These are phyloP conservation scores for Triticum dicoccoides DNA, from an alignment of 176 grass and related monocot species.

Conservation along the genomic window DNA sequence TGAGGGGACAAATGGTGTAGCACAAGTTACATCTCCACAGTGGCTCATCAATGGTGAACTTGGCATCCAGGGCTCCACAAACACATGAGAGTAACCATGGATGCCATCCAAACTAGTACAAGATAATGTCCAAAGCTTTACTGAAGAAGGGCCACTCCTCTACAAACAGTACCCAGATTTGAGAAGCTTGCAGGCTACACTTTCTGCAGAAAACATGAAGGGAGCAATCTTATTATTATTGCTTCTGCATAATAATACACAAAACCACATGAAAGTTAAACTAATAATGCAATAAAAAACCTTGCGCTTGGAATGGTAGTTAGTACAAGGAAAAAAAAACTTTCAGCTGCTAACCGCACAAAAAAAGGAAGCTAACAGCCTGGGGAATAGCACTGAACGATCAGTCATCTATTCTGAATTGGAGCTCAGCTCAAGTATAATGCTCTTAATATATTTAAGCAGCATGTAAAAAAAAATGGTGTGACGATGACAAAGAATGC, in stretches of 20 bases:
- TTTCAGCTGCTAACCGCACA: not conserved
- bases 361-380: not conserved
- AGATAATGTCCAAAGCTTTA: slow-evolving; percentile 16
- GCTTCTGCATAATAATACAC: not conserved
- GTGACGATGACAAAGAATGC: not conserved
- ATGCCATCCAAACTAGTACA: slow-evolving; percentile 30
- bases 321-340: not conserved
- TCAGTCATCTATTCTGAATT: slow-evolving; percentile 1
- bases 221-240: not conserved
- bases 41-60: slow-evolving; percentile 6
- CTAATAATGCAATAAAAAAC: slow-evolving; percentile 2
- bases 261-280: slow-evolving; percentile 10
- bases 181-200: slow-evolving; percentile 2
- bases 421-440: not conserved
- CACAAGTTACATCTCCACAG: slow-evolving; percentile 31
- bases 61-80: slow-evolving; percentile 22
- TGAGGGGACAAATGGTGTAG: slow-evolving; percentile 28
- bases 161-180: slow-evolving; percentile 6
- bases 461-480: slow-evolving; percentile 1
- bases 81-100: slow-evolving; percentile 36
- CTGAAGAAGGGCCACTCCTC: not conserved
- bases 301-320: not conserved
- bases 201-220: slow-evolving; percentile 48
- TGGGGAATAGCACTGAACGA: slow-evolving; percentile 5
- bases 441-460: slow-evolving; percentile 28